Evolutionary conservation across 2,329 filamentous ascomycete genomes (phyloP), one percentile per base, ranked within the genome.

Genomic region (Sporothrix brasiliensis): DNA sequence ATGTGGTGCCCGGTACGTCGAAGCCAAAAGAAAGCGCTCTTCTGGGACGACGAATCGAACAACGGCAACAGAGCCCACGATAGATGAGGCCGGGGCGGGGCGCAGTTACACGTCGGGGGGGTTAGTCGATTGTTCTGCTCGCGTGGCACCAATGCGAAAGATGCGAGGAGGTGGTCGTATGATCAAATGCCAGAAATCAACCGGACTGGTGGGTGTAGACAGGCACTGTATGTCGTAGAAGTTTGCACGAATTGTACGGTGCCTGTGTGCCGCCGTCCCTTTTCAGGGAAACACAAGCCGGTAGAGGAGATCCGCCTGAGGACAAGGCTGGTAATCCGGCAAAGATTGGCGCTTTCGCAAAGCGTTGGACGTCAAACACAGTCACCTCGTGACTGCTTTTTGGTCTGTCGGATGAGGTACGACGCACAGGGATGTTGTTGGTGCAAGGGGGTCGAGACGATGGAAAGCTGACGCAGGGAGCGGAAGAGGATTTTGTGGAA

Each of bases 131-230:
- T 16, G 58, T 63, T 61, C 19, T 9, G 41, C 10, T 44, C 41
- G 41, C 13, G 41, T 11, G 53, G 66, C 19, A 19, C 50, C 49
- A 21, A 52, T 47, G 49, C n/a, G 34, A 39, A 56, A 47, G 56
- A 53, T 34, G 58, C 56, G 49, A 54, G 47, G 65, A 56, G 30
- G 24, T 65, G 68, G 58, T 69, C 68, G 68, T 69, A 66, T 69
- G 68, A 66, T 56, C 68, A 69, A 47, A 21, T 47, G 24, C 68
- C 49, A 52, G 50, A 34, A 34, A 69, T 65, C 47, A 53, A 69
- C 67, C 53, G 67, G 67, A 14, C 67, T 56, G 30, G 47, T 53
- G 47, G 27, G 47, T 67, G 63, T 67, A 13, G 34, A 34, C 41
- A 16, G 14, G 41, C 14, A 39, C 27, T 67, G 41, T 5, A 27